Evolutionary conservation across 2,329 filamentous ascomycete genomes (phyloP).

Genomic region (Pyrenophora seminiperda): DNA sequence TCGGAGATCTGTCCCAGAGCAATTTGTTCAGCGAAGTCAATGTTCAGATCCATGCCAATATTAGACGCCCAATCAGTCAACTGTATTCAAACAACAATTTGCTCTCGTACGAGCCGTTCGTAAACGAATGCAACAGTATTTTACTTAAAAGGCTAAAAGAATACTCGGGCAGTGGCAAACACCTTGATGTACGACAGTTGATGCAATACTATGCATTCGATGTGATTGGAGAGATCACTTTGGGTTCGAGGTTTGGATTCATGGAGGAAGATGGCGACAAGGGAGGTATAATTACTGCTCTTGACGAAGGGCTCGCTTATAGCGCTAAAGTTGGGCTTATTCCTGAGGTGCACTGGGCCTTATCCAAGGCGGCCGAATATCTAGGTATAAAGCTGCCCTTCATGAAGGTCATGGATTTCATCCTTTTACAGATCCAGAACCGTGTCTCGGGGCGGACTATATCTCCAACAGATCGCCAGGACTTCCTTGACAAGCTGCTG

Average conservation of each 20-base stretch:
- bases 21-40: not conserved
- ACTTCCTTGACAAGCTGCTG: slow-evolving; percentile 21
- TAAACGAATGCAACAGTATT: slow-evolving; percentile 43
- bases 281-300: slow-evolving; percentile 3
- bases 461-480: slow-evolving; percentile 8
- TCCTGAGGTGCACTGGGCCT: slow-evolving; percentile 7
- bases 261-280: slow-evolving; percentile 22
- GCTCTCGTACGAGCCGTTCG: slow-evolving; percentile 48
- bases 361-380: not conserved
- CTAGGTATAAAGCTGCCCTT: not conserved
- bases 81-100: slow-evolving; percentile 49
- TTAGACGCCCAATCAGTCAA: slow-evolving; percentile 44
- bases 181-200: slow-evolving; percentile 52
- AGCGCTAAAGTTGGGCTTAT: slow-evolving; percentile 7
- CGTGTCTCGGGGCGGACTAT: slow-evolving; percentile 12
- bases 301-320: not conserved
- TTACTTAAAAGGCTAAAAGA: slow-evolving; percentile 42
- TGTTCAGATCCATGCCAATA: slow-evolving; percentile 33
- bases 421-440: slow-evolving; percentile 1
- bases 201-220: slow-evolving; percentile 58
- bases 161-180: slow-evolving; percentile 21
- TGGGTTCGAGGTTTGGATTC: slow-evolving; percentile 32
- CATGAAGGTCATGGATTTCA: not conserved
- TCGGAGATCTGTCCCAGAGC: not conserved
- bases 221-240: slow-evolving; percentile 59